phyloP scores from a whole-genome alignment of 2,329 filamentous ascomycete species.

The Diplodia mutila region DNA sequence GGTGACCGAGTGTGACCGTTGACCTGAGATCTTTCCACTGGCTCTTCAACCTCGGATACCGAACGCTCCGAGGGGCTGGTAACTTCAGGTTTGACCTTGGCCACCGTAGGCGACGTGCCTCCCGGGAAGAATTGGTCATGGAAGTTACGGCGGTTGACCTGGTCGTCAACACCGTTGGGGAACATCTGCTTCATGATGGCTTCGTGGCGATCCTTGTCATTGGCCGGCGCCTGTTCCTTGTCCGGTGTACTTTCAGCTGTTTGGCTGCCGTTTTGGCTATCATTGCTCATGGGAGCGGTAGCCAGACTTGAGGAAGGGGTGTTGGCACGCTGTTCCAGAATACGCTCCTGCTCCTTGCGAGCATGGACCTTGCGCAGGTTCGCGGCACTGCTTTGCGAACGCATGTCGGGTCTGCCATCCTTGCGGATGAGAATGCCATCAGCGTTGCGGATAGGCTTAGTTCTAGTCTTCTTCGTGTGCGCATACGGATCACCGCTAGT shows the following conservation, averaged over 20 bases:
- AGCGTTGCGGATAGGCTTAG: constrained; percentile 54
- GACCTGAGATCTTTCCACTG: neutral
- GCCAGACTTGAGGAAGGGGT: constrained; percentile 32
- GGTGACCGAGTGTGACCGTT: constrained; percentile 11
- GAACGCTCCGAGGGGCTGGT: constrained; percentile 14
- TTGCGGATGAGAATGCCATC: constrained; percentile 57
- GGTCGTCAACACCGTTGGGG: constrained; percentile 39
- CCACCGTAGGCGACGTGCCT: neutral
- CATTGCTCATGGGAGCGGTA: constrained; percentile 28
- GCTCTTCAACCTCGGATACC: constrained; percentile 12
- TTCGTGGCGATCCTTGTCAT: constrained; percentile 38
- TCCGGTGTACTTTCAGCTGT: constrained; percentile 13
- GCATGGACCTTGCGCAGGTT: constrained; percentile 57
- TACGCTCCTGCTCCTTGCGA: constrained; percentile 45
- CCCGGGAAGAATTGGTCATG: constrained; percentile 27
- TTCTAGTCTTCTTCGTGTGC: constrained; percentile 54
- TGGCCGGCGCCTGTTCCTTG: constrained; percentile 27
- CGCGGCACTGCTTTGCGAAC: constrained; percentile 56
- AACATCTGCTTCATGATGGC: constrained; percentile 45
- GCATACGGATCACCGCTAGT: constrained; percentile 41
- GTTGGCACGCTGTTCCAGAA: constrained; percentile 16
- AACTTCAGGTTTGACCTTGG: constrained; percentile 21
- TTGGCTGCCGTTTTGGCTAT: constrained; percentile 5
- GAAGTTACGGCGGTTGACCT: constrained; percentile 19
- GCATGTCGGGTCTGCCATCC: constrained; percentile 56